Base-by-base conservation (phyloP, 805 yeast species). In the Saccharomycopsis synnaedendra region DNA sequence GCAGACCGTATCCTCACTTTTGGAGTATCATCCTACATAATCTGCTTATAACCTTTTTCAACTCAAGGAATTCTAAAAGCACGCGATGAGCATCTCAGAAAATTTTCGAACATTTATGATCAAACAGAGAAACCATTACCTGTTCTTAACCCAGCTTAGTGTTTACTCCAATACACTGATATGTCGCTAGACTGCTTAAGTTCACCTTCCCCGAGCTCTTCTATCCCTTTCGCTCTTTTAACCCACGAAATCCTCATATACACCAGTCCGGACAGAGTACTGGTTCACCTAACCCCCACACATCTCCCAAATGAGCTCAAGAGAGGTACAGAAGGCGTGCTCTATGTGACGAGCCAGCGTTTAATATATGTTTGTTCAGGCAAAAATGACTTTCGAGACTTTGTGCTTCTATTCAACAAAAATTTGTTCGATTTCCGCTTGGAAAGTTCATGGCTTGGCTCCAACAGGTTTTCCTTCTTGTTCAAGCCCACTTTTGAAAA, bases 251-350 rank as follows among this genome's bases (percentile, higher is more conserved):
- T 7, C 10, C 29, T 51, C n/a, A 36, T 30, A 5, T 41, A 49
- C 42, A 38, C 19, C 10, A 33, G 47, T n/a, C 50, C 50, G 9
- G 34, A 43, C 10, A 39, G 54, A 37, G 39, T 51, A 32, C 41
- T 50, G n/a, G 29, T 51, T 19, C 6, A 27, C 65, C 70, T 4
- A 62, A 64, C 11, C 57, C 62, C 7, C 47, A 57, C 19, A 10
- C 8, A 40, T 28, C 9, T 40, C n/a, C 42, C 42, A 10, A 9
- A 8, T 29, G 42, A 40, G n/a, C 11, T 19, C 31, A n/a, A 28
- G 9, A n/a, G 8, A 6, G 32, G 48, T 8, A 39, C 30, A 5
- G 39, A 49, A 29, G 54, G 54, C 10, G 46, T 29, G 9, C 29
- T 46, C 3, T 51, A 34, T 35, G 10, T 50, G 9, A 52, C 55